Conservation (phyloP, 202 grass and related monocot genomes). For the Dendrocalamus latiflorus region DNA sequence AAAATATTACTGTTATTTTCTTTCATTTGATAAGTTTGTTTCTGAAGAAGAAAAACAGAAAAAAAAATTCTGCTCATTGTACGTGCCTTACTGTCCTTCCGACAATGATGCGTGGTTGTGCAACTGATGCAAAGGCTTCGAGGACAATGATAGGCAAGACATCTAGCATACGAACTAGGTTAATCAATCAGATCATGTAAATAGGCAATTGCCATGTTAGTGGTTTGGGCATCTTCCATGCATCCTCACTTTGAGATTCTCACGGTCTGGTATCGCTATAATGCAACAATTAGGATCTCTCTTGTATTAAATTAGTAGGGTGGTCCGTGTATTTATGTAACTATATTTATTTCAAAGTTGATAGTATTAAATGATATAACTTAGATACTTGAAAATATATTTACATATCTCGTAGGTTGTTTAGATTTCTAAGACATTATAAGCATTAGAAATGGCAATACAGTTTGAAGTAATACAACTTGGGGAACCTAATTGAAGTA, state of each 20-base stretch:
- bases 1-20: not conserved
- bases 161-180: not conserved
- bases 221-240: not conserved
- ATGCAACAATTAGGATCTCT: too few relatives aligned
- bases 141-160: not conserved
- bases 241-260: not conserved
- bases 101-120: not conserved
- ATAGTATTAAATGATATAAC: too few relatives aligned
- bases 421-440: too few relatives aligned
- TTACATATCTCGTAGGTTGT: too few relatives aligned
- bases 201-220: not conserved
- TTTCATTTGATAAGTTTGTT: not conserved
- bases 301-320: too few relatives aligned
- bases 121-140: not conserved
- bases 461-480: too few relatives aligned
- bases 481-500: too few relatives aligned
- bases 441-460: too few relatives aligned
- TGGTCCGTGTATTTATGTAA: too few relatives aligned
- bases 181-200: conserved; percentile 8
- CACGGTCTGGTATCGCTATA: too few relatives aligned
- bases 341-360: too few relatives aligned
- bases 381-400: too few relatives aligned
- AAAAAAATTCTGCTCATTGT: not conserved
- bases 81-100: not conserved
- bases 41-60: not conserved